A percentile compares a stretch with the other conserved stretches of the same genome.
These are phyloP conservation scores for Talaromyces liani DNA, from an alignment of 495 filamentous ascomycete genomes.

Conservation along the genomic window DNA sequence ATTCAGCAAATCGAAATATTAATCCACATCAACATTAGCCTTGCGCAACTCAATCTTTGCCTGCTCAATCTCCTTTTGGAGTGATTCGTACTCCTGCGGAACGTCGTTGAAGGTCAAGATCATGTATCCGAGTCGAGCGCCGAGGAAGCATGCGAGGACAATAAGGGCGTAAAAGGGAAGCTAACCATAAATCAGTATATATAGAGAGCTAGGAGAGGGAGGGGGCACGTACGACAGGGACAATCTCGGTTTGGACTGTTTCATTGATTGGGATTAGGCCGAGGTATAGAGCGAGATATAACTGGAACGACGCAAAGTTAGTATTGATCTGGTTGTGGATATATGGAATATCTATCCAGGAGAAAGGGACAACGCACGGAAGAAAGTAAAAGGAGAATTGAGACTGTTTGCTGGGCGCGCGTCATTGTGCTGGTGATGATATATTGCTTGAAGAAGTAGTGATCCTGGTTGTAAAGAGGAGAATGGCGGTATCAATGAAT, in stretches of 20 bases:
- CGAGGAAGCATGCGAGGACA: constrained; percentile 85
- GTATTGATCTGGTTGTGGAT: background rate
- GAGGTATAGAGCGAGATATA: constrained; percentile 82
- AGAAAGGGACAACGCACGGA: constrained; percentile 53
- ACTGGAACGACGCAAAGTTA: constrained; percentile 35
- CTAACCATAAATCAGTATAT: constrained; percentile 32
- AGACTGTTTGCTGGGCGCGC: constrained; percentile 87
- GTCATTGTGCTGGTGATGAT: constrained; percentile 54
- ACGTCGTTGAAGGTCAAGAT: constrained; percentile 96
- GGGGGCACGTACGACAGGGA: constrained; percentile 40
- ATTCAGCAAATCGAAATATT: constrained; percentile 11
- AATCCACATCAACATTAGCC: constrained; percentile 45
- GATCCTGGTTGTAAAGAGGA: background rate
- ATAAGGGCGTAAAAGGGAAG: constrained; percentile 90
- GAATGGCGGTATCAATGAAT: background rate
- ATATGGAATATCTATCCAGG: background rate
- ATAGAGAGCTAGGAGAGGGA: constrained; percentile 3
- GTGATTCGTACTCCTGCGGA: constrained; percentile 80
- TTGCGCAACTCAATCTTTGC: constrained; percentile 42
- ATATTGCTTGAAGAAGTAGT: background rate
- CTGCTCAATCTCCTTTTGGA: constrained; percentile 60
- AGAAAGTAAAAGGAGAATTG: constrained; percentile 73
- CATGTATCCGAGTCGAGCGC: constrained; percentile 84
- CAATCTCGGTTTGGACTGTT: constrained; percentile 46
- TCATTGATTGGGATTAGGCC: constrained; percentile 77